Percentiles rank a stretch among this genome's conserved stretches.
These are phyloP conservation scores for Suillus ampliporus DNA, from an alignment of 768 basidiomycete genomes.

Conservation along the genomic window DNA sequence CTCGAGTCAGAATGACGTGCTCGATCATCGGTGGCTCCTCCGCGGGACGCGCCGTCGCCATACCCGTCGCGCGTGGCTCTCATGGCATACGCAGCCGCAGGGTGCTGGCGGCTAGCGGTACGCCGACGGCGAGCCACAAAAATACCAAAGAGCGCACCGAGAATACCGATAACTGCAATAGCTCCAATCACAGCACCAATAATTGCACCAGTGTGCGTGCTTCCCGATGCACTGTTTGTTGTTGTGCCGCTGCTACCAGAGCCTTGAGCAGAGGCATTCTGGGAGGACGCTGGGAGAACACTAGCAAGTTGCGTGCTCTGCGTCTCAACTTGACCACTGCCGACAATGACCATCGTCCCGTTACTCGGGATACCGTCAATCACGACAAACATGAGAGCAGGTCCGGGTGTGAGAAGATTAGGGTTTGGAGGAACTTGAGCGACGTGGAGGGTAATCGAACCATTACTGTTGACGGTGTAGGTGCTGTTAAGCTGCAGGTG, in stretches of 20 bases:
- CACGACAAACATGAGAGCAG: constrained; percentile 81
- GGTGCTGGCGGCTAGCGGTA: constrained; percentile 35
- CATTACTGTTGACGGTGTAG: constrained; percentile 80
- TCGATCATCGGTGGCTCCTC: constrained; percentile 27
- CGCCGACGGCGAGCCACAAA: constrained; percentile 57
- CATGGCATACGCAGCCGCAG: constrained; percentile 46
- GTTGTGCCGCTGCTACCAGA: constrained; percentile 13
- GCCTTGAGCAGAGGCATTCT: constrained; percentile 48
- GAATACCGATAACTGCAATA: constrained; percentile 34
- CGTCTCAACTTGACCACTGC: constrained; percentile 74
- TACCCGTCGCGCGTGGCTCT: constrained; percentile 31
- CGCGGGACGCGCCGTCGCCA: constrained; percentile 18
- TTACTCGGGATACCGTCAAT: constrained; percentile 86
- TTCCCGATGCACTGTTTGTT: constrained; percentile 23
- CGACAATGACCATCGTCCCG: constrained; percentile 78
- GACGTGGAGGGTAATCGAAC: constrained; percentile 79
- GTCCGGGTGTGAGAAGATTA: constrained; percentile 89
- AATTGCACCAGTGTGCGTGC: constrained; percentile 28
- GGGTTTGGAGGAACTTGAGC: constrained; percentile 85
- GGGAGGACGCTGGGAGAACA: constrained; percentile 44
- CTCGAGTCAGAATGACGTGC: constrained; percentile 64
- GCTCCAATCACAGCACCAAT: constrained; percentile 37
- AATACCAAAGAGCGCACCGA: constrained; percentile 48
- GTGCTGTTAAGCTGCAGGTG: constrained; percentile 83
- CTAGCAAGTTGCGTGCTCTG: constrained; percentile 54